Percentiles rank a stretch among this genome's conserved stretches.
Conservation (phyloP, 768 basidiomycete species). For the Xerocomellus intermedius region DNA sequence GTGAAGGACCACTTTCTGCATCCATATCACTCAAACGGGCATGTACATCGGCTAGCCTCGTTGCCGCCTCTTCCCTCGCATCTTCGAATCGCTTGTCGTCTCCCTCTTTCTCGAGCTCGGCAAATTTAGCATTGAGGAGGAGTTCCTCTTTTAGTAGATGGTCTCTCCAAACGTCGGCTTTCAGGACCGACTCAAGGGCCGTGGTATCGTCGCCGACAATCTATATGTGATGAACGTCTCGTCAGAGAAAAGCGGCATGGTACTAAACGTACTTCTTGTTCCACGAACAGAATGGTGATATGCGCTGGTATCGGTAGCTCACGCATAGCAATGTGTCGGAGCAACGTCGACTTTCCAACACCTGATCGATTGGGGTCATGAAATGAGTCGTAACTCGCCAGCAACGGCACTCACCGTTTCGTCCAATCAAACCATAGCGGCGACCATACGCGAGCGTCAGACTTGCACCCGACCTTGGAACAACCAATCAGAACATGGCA, state of each 20-base stretch:
- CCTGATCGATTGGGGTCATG: conserved; percentile 37
- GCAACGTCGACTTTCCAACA: conserved; percentile 95
- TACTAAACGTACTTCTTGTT: conserved; percentile 75
- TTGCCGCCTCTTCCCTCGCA: conserved; percentile 79
- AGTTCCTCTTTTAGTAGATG: conserved; percentile 85
- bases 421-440: conserved; percentile 89
- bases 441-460: conserved; percentile 87
- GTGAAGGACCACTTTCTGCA: conserved; percentile 93
- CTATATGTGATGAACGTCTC: conserved; percentile 35
- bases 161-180: conserved; percentile 99
- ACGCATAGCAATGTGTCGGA: conserved; percentile 91
- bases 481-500: conserved; percentile 1
- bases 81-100: conserved; percentile 83
- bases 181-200: conserved; percentile 93
- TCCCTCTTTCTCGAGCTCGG: conserved; percentile 67
- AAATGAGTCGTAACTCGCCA: not conserved
- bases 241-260: not conserved
- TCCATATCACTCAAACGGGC: conserved; percentile 94
- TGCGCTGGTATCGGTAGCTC: conserved; percentile 93
- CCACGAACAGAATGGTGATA: conserved; percentile 96
- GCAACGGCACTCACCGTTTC: conserved; percentile 53
- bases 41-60: conserved; percentile 86
- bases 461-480: conserved; percentile 71
- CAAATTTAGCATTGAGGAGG: conserved; percentile 67
- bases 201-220: conserved; percentile 91